Evolutionary conservation across 352 stramenopile genomes (phyloP).

Genomic region (Pythium guiyangense): DNA sequence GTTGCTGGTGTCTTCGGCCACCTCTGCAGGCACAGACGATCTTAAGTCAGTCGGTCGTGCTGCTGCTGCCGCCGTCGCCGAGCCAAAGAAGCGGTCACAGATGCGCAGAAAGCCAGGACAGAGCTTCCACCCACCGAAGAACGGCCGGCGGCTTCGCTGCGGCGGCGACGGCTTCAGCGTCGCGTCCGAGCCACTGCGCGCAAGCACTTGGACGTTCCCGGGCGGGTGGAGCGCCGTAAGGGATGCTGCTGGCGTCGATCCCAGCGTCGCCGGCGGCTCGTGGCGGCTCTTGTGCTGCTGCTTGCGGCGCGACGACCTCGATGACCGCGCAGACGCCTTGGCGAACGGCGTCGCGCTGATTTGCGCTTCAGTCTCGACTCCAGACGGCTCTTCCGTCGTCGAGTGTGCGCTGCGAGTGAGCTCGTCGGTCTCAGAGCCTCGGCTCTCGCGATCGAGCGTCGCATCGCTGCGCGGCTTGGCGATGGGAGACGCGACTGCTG

Average conservation of each 20-base stretch:
- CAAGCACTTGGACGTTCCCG: conserved; percentile 4
- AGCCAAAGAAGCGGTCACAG: conserved; percentile 57
- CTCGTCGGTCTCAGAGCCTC: conserved; percentile 5
- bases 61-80: neutral
- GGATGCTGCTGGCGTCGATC: neutral
- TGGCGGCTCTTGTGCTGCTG: conserved; percentile 20
- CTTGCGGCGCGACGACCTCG: conserved; percentile 23
- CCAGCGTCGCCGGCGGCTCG: neutral
- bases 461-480: neutral
- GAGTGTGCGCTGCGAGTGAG: conserved; percentile 4
- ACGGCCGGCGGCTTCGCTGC: neutral
- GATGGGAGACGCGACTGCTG: neutral
- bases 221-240: neutral
- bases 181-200: neutral
- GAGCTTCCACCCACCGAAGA: conserved; percentile 39
- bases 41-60: conserved; percentile 1
- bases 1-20: neutral
- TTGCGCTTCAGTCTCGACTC: neutral
- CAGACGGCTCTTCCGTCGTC: conserved; percentile 10
- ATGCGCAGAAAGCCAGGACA: conserved; percentile 68
- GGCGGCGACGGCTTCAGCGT: neutral
- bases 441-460: conserved; percentile 7
- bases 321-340: conserved; percentile 12
- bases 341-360: neutral
- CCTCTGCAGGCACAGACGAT: conserved; percentile 1